These are phyloP conservation scores for Bipolaris oryzae DNA, from an alignment of 2,329 filamentous ascomycete genomes.

Conservation along the genomic window DNA sequence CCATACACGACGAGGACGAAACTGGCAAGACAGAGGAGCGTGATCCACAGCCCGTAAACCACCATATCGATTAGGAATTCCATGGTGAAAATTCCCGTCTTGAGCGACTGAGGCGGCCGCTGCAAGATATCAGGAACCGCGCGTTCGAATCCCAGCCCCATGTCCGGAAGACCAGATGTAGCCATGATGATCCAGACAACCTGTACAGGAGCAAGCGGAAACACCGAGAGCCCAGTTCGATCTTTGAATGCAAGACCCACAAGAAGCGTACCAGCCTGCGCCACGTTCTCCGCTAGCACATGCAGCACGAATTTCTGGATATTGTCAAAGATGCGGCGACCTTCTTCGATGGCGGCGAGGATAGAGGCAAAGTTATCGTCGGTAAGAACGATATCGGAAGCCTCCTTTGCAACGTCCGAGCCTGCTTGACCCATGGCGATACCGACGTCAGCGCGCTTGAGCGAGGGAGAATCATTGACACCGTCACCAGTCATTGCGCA, in stretches of 20 bases:
- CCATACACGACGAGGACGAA: slow-evolving; percentile 46
- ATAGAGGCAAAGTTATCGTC: slow-evolving; percentile 56
- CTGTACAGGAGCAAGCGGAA: slow-evolving; percentile 46
- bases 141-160: slow-evolving; percentile 45
- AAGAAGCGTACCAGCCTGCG: slow-evolving; percentile 43
- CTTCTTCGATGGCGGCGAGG: slow-evolving; percentile 54
- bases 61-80: slow-evolving; percentile 47
- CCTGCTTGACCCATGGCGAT: slow-evolving; percentile 54
- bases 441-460: slow-evolving; percentile 54
- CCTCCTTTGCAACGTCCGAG: slow-evolving; percentile 54
- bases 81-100: slow-evolving; percentile 43
- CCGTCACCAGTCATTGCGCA: slow-evolving; percentile 54
- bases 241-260: slow-evolving; percentile 47
- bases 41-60: slow-evolving; percentile 45
- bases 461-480: slow-evolving; percentile 54
- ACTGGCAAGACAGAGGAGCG: slow-evolving; percentile 40
- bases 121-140: slow-evolving; percentile 43
- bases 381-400: slow-evolving; percentile 53
- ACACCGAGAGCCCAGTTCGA: slow-evolving; percentile 40
- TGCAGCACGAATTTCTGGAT: slow-evolving; percentile 52
- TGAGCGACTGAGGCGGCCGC: slow-evolving; percentile 18
- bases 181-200: slow-evolving; percentile 50
- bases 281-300: slow-evolving; percentile 42
- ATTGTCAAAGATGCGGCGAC: slow-evolving; percentile 55
- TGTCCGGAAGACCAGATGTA: slow-evolving; percentile 45